Conservation (phyloP, 2,329 filamentous ascomycete species). For the Neofusicoccum parvum region DNA sequence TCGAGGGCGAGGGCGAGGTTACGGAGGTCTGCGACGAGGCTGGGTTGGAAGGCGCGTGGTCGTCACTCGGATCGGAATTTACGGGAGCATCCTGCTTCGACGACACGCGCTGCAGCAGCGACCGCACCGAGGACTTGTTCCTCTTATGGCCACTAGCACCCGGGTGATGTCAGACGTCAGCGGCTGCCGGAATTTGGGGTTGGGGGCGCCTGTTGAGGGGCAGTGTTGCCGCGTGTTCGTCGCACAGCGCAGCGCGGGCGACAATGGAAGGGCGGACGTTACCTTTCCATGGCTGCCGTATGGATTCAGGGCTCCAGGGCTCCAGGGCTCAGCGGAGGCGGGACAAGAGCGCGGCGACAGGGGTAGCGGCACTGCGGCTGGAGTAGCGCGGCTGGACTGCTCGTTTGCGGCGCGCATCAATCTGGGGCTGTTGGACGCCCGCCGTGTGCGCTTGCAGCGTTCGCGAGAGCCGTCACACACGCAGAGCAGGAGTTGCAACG, state of each 20-base stretch:
- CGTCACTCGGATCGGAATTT: constrained; percentile 32
- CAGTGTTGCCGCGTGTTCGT: not conserved
- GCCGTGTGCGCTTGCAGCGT: not conserved
- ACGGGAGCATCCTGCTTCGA: constrained; percentile 28
- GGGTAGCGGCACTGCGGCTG: not conserved
- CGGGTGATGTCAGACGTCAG: constrained; percentile 13
- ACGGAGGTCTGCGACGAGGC: constrained; percentile 32
- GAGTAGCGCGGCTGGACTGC: not conserved
- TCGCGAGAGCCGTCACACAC: not conserved
- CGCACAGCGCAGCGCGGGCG: not conserved
- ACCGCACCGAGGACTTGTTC: constrained; percentile 43
- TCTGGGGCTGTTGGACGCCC: not conserved
- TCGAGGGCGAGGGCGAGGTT: constrained; percentile 28
- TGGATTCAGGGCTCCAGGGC: not conserved
- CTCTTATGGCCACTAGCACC: constrained; percentile 35
- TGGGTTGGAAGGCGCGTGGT: constrained; percentile 24
- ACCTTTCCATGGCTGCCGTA: constrained; percentile 15
- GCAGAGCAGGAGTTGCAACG: not conserved
- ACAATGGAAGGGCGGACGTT: constrained; percentile 9
- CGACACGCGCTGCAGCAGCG: constrained; percentile 39
- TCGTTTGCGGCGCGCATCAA: constrained; percentile 10
- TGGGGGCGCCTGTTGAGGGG: not conserved
- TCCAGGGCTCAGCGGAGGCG: constrained; percentile 1
- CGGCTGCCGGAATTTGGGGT: not conserved
- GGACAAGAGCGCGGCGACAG: constrained; percentile 14